Base-by-base conservation (phyloP, 768 basidiomycete species). In the Baorangia bicolor region DNA sequence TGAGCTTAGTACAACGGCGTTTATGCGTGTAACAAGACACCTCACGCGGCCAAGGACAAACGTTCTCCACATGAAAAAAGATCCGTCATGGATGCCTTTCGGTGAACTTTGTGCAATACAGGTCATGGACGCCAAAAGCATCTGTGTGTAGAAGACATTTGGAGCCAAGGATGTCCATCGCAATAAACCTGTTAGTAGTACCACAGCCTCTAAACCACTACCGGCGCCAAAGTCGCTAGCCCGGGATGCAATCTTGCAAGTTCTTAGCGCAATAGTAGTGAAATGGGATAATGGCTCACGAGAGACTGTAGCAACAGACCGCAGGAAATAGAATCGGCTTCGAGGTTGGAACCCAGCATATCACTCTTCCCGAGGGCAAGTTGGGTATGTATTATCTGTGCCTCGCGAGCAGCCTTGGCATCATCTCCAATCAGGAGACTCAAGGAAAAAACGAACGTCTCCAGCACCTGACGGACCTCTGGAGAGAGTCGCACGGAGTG, bases 21-120 rank as follows among this genome's bases (percentile, higher is more conserved):
- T 21, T 30, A 38, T 7, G 27, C 37, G 14, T 20, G 31, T 37
- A 51, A 58, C 35, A 21, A 55, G 30, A 46, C 50, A 58, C 48
- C 86, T 62, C 71, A 92, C 90, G 50, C 90, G 80, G 37, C 88
- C 85, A 51, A 88, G 72, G 20, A 89, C 77, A 64, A 91, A 92
- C 20, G 84, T 78, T 59, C 81, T 82, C 90, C 89, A 92, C 31
- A 90, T 63, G 35, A 72, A 72, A 42, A 68, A 58, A 50, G 72
- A 55, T 63, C 69, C 58, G 60, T 73, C 59, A 51, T 69, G 57
- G 45, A 66, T 57, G 5, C 64, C 65, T 51, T 53, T 73, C 2
- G 74, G 64, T 14, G 72, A 63, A 48, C 71, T 80, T 65, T 88
- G 84, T 2, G 82, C 77, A 21, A 91, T 73, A 61, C 83, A 87